These are phyloP conservation scores for Spiromastix sp. DNA, from an alignment of 2,329 filamentous ascomycete species.

Conservation along the genomic window DNA sequence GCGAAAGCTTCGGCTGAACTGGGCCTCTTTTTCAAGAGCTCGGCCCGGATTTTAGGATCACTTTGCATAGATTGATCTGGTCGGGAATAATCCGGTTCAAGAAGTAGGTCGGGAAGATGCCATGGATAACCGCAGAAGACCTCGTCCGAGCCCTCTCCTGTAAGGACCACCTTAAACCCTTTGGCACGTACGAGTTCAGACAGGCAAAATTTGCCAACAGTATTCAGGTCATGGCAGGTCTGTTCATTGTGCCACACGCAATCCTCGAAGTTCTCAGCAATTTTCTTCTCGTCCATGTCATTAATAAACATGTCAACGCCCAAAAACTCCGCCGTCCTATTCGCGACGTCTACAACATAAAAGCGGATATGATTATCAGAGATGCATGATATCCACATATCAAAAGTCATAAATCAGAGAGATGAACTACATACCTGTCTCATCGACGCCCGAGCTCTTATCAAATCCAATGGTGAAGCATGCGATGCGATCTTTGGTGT, in stretches of 20 bases:
- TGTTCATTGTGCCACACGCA: slow-evolving; percentile 37
- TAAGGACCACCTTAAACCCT: slow-evolving; percentile 46
- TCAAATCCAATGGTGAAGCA: slow-evolving; percentile 47
- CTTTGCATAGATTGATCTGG: slow-evolving; percentile 18
- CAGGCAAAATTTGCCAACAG: slow-evolving; percentile 42
- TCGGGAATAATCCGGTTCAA: slow-evolving; percentile 37
- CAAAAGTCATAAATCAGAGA: too few species aligned
- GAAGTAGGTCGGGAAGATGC: slow-evolving; percentile 38
- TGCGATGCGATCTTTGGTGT: slow-evolving; percentile 24
- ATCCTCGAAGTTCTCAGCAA: slow-evolving; percentile 35
- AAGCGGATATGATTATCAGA: too few species aligned
- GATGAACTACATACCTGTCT: slow-evolving; percentile 32
- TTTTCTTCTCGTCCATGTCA: slow-evolving; percentile 33
- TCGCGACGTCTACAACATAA: slow-evolving; percentile 29
- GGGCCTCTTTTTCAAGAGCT: too few species aligned
- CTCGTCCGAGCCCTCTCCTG: slow-evolving; percentile 45
- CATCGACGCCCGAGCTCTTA: slow-evolving; percentile 39
- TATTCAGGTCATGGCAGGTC: slow-evolving; percentile 42
- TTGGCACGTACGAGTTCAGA: slow-evolving; percentile 35
- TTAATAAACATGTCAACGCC: slow-evolving; percentile 37
- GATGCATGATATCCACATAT: too few species aligned
- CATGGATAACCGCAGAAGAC: slow-evolving; percentile 44
- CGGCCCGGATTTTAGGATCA: too few species aligned
- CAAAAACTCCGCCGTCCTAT: slow-evolving; percentile 39
- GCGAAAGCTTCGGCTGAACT: too few species aligned